Evolutionary conservation across 192 early-diverging fungal species (phyloP).

Genomic region (Diversispora eburnea): DNA sequence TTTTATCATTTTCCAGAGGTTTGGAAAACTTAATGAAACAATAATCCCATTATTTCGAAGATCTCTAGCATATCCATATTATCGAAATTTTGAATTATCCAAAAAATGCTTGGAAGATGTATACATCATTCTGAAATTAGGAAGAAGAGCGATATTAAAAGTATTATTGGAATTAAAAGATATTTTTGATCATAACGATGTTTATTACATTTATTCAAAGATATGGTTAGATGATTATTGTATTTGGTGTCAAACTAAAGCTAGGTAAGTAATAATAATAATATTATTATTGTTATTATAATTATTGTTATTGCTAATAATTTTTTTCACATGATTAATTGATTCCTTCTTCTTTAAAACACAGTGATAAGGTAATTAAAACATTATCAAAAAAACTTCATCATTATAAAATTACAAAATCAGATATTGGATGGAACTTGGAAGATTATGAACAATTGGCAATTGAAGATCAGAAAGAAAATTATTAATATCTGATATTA

Average conservation of each 20-base stretch:
- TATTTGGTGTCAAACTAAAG: constrained; percentile 79
- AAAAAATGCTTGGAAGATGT: constrained; percentile 77
- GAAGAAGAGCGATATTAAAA: constrained; percentile 76
- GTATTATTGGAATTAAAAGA: constrained; percentile 73
- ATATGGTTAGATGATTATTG: constrained; percentile 95
- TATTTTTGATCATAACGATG: constrained; percentile 81
- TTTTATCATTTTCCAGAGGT: constrained; percentile 39
- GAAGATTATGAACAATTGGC: constrained; percentile 75
- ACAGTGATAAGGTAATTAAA: constrained; percentile 61
- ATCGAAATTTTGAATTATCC: constrained; percentile 74
- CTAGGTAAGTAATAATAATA: constrained; percentile 47
- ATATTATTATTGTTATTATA: constrained; percentile 16
- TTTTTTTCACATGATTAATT: background rate
- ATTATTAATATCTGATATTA: background rate
- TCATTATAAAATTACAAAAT: constrained; percentile 62
- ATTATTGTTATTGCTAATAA: background rate
- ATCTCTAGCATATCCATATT: constrained; percentile 81
- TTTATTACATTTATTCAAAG: constrained; percentile 83
- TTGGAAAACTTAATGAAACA: constrained; percentile 58
- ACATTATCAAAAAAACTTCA: constrained; percentile 81
- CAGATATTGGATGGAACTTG: constrained; percentile 72
- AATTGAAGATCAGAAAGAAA: constrained; percentile 33
- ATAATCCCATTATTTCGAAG: constrained; percentile 71
- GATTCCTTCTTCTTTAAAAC: background rate
- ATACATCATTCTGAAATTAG: constrained; percentile 76